Evolutionary conservation across 1,139 yeast genomes (phyloP), one percentile per base, ranked within the genome.

Genomic region (Nakaseomyces glabratus): DNA sequence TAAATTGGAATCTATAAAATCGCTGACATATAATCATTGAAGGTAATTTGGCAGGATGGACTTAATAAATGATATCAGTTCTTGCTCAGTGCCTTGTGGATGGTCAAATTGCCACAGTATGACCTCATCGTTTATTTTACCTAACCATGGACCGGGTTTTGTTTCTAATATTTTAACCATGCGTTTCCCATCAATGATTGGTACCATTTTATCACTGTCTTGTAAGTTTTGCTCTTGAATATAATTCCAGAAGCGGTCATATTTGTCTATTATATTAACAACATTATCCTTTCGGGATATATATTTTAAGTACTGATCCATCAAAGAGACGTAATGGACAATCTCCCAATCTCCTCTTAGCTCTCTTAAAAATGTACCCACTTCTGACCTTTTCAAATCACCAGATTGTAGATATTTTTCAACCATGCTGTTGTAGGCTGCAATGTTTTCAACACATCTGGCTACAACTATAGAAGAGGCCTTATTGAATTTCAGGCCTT

Each of bases 131-230:
- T 73, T 69, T 8, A 76, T 60, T 19, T 60, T 58, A 6, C 73
- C 66, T 68, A 85, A 66, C 95, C 95, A 85, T 4, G 88, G 86
- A 0, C 97, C 97, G 0, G 90, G 85, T 51, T 78, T 80, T 38
- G 62, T 64, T 11, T 66, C 60, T 15, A 80, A 59, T 11, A 65
- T 60, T 33, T 65, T 61, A 34, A 70, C 62, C 33, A 85, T 57
- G 20, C 72, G 69, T 45, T 77, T 82, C 14, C 96, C 96, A 52
- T 82, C 82, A 11, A 80, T 55, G 17, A 78, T 46, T 2, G 80
- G 75, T 43, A 69, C 75, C 35, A 74, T 45, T 2, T 48, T 51
- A 45, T 69, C 66, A 0, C 65, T 72, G 6, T 68, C 54, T 4
- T 50, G 48, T 37, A 81, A 56, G 0, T 61, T 53, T 36, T 55